Evolutionary conservation across 1,284 basidiomycete species (phyloP), one percentile per base, ranked within the genome.

Genomic region (Xanthoconium separans): DNA sequence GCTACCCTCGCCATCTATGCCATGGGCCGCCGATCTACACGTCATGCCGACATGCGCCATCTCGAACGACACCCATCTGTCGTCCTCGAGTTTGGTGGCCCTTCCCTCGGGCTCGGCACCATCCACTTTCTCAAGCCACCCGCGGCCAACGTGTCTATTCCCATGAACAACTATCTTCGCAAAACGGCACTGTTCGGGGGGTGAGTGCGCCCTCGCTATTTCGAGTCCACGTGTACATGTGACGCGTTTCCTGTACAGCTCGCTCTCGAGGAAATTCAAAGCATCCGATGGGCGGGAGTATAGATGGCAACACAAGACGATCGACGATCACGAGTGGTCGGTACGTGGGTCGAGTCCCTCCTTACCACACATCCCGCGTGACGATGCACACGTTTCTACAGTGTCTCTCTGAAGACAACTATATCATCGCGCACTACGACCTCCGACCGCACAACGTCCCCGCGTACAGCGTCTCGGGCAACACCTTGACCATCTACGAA

Each of bases 221-320:
- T 40, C n/a, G 6, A 11, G 24, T 50, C 42, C 34, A 47, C n/a
- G 24, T 42, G 44, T 31, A 11, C 43, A n/a, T 6, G 15, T 10
- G 18, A 10, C 4, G 27, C 40, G 18, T 43, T 39, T 53, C 34
- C 34, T 34, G 34, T 11, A 4, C 58, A 88, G 85, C 44, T 83
- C 86, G 8, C 69, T 85, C 47, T 79, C 79, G 40, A 69, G 86
- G 46, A 87, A 85, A 68, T 89, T 89, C 60, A 72, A 69, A 31
- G 85, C 76, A 22, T 82, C 81, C 37, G 85, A 88, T 63, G 84
- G 83, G 22, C 75, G 76, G 24, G 84, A 87, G 61, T 88, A 88
- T 59, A 76, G 75, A 61, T 89, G 87, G 87, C 76, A 78, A 40
- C 71, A 80, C 66, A 75, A 74, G 42, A 74, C 71, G 46, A 65